Conservation (phyloP, 2,329 filamentous ascomycete species). For the Penicillium sp. region DNA sequence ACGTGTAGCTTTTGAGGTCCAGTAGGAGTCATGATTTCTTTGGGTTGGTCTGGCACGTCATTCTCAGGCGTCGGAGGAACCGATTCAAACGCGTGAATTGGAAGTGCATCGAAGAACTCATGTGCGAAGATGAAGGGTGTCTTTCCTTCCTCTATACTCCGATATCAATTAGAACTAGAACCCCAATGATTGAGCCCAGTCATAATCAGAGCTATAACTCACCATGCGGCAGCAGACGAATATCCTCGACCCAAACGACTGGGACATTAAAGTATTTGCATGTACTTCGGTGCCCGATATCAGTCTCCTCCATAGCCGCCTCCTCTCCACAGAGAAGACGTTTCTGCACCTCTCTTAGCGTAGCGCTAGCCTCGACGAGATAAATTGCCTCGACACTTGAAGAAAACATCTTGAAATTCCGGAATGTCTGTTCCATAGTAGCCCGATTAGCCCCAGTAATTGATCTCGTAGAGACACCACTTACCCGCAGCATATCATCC, state of each 20-base stretch:
- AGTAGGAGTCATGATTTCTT: constrained; percentile 48
- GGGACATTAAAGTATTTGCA: constrained; percentile 70
- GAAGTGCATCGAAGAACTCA: constrained; percentile 97
- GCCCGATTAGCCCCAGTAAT: background rate
- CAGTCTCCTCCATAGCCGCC: constrained; percentile 61
- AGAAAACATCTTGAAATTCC: constrained; percentile 72
- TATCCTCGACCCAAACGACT: constrained; percentile 87
- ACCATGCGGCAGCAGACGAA: constrained; percentile 73
- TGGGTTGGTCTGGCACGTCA: constrained; percentile 30
- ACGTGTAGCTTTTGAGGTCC: constrained; percentile 45
- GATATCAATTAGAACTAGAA: background rate
- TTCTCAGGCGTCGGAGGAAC: constrained; percentile 49
- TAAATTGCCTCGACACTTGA: constrained; percentile 80
- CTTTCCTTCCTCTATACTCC: constrained; percentile 54
- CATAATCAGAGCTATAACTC: constrained; percentile 24
- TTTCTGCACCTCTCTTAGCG: constrained; percentile 72
- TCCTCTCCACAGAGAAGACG: constrained; percentile 71
- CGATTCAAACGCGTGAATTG: constrained; percentile 90
- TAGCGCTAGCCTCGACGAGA: constrained; percentile 85
- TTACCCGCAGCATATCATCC: constrained; percentile 87
- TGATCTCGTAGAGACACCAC: constrained; percentile 24
- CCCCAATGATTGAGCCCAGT: background rate
- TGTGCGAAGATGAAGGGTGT: constrained; percentile 93
- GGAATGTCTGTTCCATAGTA: constrained; percentile 60
- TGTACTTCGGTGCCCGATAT: constrained; percentile 66